These are phyloP conservation scores for Leptographium radiaticola DNA, from an alignment of 2,329 filamentous ascomycete species.

Conservation along the genomic window DNA sequence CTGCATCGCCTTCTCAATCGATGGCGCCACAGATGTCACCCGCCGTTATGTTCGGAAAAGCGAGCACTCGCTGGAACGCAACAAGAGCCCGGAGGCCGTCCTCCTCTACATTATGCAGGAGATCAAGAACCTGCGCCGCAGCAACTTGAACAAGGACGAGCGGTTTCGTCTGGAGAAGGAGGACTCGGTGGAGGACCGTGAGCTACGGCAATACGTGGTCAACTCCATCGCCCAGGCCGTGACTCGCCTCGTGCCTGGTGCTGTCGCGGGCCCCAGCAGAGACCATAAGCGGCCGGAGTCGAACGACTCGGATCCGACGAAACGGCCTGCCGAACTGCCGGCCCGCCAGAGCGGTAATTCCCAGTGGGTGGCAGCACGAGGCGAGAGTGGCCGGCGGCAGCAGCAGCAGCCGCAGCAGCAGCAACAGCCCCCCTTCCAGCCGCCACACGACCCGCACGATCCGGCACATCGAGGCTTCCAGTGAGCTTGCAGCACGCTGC, in stretches of 20 bases:
- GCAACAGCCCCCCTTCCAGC: conserved; percentile 6
- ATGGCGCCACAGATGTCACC: conserved; percentile 59
- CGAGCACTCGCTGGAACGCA: conserved; percentile 61
- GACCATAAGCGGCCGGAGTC: conserved; percentile 11
- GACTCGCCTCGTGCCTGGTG: conserved; percentile 49
- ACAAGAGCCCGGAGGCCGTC: conserved; percentile 74
- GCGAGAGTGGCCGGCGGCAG: conserved; percentile 18
- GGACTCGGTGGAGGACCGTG: conserved; percentile 60
- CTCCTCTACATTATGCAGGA: conserved; percentile 85
- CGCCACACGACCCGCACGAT: conserved; percentile 12
- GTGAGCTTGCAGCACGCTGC: neutral
- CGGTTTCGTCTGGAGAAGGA: conserved; percentile 72
- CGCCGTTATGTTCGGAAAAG: conserved; percentile 58
- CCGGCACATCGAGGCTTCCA: conserved; percentile 11
- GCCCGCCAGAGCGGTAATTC: conserved; percentile 24
- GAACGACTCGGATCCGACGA: conserved; percentile 37
- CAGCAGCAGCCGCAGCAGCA: conserved; percentile 8
- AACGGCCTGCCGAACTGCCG: conserved; percentile 48
- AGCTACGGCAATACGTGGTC: conserved; percentile 62
- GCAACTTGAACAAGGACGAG: conserved; percentile 76
- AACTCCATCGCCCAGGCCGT: conserved; percentile 61
- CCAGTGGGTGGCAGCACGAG: conserved; percentile 23
- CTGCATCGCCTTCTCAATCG: conserved; percentile 90
- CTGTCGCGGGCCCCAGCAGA: conserved; percentile 14
- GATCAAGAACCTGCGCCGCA: conserved; percentile 71